Evolutionary conservation across 805 yeast genomes (phyloP).

Genomic region (Trichomonascus vanleenenianus): DNA sequence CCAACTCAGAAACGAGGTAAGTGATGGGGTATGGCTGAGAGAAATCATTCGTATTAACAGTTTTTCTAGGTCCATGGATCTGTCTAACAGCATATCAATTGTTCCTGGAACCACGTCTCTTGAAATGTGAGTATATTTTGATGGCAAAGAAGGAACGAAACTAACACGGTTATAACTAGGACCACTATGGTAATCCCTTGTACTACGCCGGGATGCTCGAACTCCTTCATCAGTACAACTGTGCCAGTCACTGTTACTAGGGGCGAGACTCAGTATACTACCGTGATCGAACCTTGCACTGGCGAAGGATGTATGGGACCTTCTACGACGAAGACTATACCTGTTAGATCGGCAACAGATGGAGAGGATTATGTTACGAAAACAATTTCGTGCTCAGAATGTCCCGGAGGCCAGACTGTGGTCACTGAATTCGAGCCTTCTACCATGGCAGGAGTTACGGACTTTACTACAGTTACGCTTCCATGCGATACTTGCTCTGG

Average conservation of each 20-base stretch:
- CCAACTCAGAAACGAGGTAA: too few relatives aligned
- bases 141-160: too few relatives aligned
- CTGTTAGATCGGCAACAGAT: not conserved
- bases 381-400: not conserved
- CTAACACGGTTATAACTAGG: too few relatives aligned
- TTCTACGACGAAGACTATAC: not conserved
- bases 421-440: not conserved
- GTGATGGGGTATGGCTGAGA: too few relatives aligned
- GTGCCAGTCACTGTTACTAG: not conserved
- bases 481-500: slow-evolving; percentile 4
- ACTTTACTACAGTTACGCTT: not conserved
- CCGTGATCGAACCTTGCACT: slow-evolving; percentile 3
- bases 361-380: not conserved
- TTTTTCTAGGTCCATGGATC: too few relatives aligned
- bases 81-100: too few relatives aligned
- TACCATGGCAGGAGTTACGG: not conserved
- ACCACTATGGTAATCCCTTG: not conserved
- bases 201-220: not conserved
- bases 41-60: too few relatives aligned
- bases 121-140: too few relatives aligned
- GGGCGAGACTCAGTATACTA: slow-evolving; percentile 5
- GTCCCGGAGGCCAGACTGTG: not conserved
- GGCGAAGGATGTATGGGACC: not conserved
- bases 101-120: too few relatives aligned
- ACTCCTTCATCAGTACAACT: not conserved